Evolutionary conservation across 495 filamentous ascomycete species (phyloP), one percentile per base, ranked within the genome.

Genomic region (Penicillium flavigenum): DNA sequence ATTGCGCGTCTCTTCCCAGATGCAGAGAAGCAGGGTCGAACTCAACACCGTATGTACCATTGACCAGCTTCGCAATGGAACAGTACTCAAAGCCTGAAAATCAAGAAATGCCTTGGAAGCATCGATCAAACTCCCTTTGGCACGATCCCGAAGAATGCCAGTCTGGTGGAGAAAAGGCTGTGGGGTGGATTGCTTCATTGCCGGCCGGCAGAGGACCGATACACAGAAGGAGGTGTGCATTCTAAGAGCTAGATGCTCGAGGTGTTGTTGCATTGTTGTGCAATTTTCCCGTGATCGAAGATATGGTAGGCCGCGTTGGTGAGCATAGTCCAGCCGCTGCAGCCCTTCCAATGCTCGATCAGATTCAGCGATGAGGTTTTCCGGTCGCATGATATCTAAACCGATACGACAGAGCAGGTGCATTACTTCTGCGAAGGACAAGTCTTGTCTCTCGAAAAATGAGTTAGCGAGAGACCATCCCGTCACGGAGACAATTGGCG

Each of bases 31-130:
- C 14, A 76, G 46, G 0, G 71, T 73, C 0, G 73, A 76, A 43
- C 70, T 74, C 0, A 74, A 48, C 5, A 70, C 73, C 0, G 72
- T 72, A 54, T 73, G 70, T 10, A 74, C 64, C 72, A 76, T 76
- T 1, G 71, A 76, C 70, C 72, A 74, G 29, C 54, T 76, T 0
- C 73, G 58, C 10, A 73, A 34, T 0, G 72, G 73, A 0, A 74
- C 67, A 20, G 71, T 59, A 19, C 70, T 73, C 1, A 74, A 57
- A 0, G 67, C 66, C 29, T 73, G 67, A 26, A 72, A 73, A 20
- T 76, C 70, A 0, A 74, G 58, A 49, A 74, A 76, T 5, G 68
- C 65, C 24, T 56, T 67, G 1, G 71, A 68, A 1, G 72, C 69
- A 42, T 69, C 63, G 7, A 73, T 61, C 10, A 75, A 50, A 24